Percentiles rank a stretch among this genome's conserved stretches.
phyloP scores from a whole-genome alignment of 1,284 basidiomycete genomes.

The Mycena citricolor region DNA sequence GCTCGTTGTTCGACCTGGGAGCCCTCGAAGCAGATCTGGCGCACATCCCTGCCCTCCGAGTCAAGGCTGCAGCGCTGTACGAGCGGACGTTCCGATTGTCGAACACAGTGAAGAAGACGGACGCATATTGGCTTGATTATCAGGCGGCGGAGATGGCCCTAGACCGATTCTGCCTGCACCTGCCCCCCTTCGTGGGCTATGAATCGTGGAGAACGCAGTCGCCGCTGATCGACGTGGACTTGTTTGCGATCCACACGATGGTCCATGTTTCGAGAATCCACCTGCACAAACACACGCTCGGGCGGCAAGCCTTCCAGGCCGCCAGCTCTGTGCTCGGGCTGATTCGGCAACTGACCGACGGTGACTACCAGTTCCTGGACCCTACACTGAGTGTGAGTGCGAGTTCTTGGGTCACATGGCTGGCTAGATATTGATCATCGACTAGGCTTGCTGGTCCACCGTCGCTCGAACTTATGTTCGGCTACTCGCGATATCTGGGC shows the following conservation, averaged over 20 bases:
- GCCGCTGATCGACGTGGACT: constrained; percentile 41
- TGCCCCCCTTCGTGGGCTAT: constrained; percentile 41
- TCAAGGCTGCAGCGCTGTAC: constrained; percentile 49
- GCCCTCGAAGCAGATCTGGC: constrained; percentile 22
- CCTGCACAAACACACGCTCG: constrained; percentile 41
- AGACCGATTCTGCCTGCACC: constrained; percentile 39
- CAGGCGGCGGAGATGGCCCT: constrained; percentile 43
- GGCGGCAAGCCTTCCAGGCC: constrained; percentile 42
- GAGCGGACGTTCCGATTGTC: constrained; percentile 47
- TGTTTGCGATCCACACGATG: constrained; percentile 51
- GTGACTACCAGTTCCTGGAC: constrained; percentile 52
- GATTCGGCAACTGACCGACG: constrained; percentile 45
- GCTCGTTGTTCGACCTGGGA: constrained; percentile 28
- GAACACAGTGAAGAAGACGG: constrained; percentile 29
- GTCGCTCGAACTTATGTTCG: constrained; percentile 41
- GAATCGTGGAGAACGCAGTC: constrained; percentile 33
- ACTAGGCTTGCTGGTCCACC: constrained; percentile 41
- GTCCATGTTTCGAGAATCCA: constrained; percentile 52
- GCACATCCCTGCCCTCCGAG: constrained; percentile 39
- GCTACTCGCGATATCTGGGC: constrained; percentile 27
- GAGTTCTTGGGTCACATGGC: constrained; percentile 14
- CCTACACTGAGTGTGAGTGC: constrained; percentile 48
- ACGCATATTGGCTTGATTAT: constrained; percentile 38
- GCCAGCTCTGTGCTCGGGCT: constrained; percentile 45
- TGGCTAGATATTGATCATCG: not conserved